Evolutionary conservation across 2,329 filamentous ascomycete genomes (phyloP).

Genomic region (Sarocladium brachiariae): DNA sequence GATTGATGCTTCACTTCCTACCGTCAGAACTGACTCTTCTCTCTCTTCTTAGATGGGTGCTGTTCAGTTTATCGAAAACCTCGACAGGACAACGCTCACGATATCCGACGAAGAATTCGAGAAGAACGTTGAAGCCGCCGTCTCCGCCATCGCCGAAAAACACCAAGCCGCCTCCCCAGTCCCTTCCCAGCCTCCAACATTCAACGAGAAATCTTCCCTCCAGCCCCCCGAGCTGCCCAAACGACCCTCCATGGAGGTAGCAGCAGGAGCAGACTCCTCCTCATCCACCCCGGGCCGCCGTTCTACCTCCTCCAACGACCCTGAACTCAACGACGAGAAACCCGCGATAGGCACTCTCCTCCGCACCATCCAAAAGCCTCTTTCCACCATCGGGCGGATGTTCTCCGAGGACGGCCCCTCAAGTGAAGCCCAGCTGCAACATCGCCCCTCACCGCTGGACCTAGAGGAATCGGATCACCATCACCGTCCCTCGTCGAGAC

Average conservation of each 20-base stretch:
- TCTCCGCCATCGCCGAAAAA: constrained; percentile 90
- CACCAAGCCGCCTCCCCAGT: constrained; percentile 45
- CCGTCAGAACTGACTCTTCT: neutral
- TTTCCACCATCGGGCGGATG: constrained; percentile 89
- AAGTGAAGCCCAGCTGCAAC: constrained; percentile 19
- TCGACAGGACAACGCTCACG: constrained; percentile 88
- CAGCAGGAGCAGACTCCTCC: constrained; percentile 21
- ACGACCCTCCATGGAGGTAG: constrained; percentile 35
- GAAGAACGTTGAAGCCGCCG: constrained; percentile 88
- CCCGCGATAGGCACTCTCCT: constrained; percentile 79
- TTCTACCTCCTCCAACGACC: constrained; percentile 47
- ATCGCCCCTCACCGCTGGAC: constrained; percentile 16
- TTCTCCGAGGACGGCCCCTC: constrained; percentile 63
- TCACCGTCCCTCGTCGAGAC: constrained; percentile 28
- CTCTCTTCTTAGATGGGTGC: constrained; percentile 67
- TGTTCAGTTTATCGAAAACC: constrained; percentile 92
- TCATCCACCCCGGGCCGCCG: constrained; percentile 25
- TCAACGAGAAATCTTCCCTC: constrained; percentile 37
- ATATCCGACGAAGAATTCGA: constrained; percentile 96
- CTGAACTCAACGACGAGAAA: constrained; percentile 57
- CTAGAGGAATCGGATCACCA: constrained; percentile 17
- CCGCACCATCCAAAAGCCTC: constrained; percentile 81
- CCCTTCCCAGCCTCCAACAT: constrained; percentile 37
- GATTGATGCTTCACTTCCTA: too few relatives aligned
- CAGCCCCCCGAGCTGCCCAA: constrained; percentile 23